Conservation (phyloP, 768 basidiomycete species). For the Cyathus striatus region DNA sequence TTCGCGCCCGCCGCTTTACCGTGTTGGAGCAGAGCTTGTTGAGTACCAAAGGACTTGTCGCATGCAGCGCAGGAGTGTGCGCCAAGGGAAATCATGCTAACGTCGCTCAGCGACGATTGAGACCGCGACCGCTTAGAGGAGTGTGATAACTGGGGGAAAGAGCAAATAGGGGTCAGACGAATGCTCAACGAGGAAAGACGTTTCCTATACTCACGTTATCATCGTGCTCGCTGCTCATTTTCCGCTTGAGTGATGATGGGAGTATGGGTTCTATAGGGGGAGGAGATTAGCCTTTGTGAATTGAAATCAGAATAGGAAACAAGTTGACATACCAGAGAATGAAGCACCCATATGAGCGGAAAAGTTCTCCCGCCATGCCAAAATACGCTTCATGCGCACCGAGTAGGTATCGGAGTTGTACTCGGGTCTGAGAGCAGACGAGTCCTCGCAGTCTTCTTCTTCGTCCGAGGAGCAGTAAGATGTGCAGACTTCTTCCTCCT, state of each 20-base stretch:
- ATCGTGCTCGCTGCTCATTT: constrained; percentile 41
- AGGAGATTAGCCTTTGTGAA: constrained; percentile 6
- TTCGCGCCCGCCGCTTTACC: constrained; percentile 46
- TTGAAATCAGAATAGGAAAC: constrained; percentile 4
- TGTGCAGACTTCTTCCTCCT: constrained; percentile 46
- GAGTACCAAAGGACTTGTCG: constrained; percentile 59
- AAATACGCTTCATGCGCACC: constrained; percentile 59
- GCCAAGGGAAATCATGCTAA: constrained; percentile 24
- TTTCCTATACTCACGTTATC: constrained; percentile 32
- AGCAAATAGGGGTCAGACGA: constrained; percentile 11
- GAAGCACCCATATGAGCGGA: constrained; percentile 35
- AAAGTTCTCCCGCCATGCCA: constrained; percentile 64
- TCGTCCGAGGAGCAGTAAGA: constrained; percentile 74
- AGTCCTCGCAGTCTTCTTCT: constrained; percentile 20
- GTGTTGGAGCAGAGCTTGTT: constrained; percentile 57
- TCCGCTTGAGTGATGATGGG: constrained; percentile 42
- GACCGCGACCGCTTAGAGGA: constrained; percentile 55
- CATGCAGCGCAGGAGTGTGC: constrained; percentile 72
- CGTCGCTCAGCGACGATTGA: constrained; percentile 18
- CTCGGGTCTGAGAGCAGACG: constrained; percentile 19
- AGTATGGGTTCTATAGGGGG: constrained; percentile 19
- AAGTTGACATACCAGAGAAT: constrained; percentile 30
- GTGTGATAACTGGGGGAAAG: constrained; percentile 37
- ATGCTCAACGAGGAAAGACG: no score
- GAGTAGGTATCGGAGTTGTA: constrained; percentile 41